Base-by-base conservation (phyloP, 2,329 filamentous ascomycete species). In the Aureobasidium melanogenum region DNA sequence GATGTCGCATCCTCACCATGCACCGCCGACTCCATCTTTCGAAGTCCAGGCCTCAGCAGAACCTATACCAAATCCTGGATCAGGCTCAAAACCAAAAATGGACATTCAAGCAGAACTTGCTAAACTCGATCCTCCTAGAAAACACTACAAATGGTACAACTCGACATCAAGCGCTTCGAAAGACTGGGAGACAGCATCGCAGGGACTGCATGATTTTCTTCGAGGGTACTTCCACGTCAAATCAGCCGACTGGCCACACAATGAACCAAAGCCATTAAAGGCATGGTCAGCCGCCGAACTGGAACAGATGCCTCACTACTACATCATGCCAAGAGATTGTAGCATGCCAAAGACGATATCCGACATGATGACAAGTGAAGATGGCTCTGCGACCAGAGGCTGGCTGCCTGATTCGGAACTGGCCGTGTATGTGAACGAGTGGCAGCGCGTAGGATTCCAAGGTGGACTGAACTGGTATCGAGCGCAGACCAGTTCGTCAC, bases 121-220 rank as follows among this genome's bases (percentile, higher is more conserved):
- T 0, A 73, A 75, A 43, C 76, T 85, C 1, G 70, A 76, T 1
- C 77, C 80, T n/a, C 83, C 84, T 0, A 69, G 83, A 9, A 88
- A 88, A 69, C 85, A 88, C 69, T 89, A 88, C 75, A 86, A 87
- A 70, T 86, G 80, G 80, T 88, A 85, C 70, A 85, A 85, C 66
- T 81, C 82, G 2, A 79, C 77, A 2, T 54, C 75, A 0, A 63
- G 68, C 1, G 83, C 83, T 0, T 76, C 76, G 0, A 36, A 63
- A 2, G 76, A 83, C 34, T 82, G 81, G 80, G 69, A 73, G 24
- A 67, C 74, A 30, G 77, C 80, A 0, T 67, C 73, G 0, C 79
- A 82, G 62, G 81, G 83, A 2, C 74, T 88, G 14, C 75, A 80
- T n/a, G 70, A 71, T 0, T 88, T 88, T 63, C 74, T 88, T 1